Evolutionary conservation across 2,329 filamentous ascomycete genomes (phyloP).

Genomic region (Ceratocystis colombiana): DNA sequence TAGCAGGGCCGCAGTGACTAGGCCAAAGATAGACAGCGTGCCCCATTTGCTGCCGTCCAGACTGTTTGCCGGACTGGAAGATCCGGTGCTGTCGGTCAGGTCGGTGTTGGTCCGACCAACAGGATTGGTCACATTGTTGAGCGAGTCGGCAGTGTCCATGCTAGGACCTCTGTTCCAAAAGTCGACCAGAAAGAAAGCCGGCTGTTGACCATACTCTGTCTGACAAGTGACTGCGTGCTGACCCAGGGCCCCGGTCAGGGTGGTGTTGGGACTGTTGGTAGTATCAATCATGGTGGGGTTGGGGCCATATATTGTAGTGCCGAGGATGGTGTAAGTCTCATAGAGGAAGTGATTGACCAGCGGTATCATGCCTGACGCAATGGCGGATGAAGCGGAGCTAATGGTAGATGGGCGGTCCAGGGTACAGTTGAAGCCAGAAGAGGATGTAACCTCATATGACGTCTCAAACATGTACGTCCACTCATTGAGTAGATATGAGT

Average conservation of each 20-base stretch:
- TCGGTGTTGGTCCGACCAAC: constrained; percentile 22
- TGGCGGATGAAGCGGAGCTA: constrained; percentile 41
- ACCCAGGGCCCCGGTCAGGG: constrained; percentile 44
- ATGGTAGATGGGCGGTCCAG: constrained; percentile 53
- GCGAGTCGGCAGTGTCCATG: constrained; percentile 55
- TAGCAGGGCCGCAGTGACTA: constrained; percentile 2
- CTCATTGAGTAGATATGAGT: constrained; percentile 53
- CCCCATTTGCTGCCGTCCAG: not conserved
- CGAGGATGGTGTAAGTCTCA: constrained; percentile 36
- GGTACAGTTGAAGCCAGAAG: constrained; percentile 60
- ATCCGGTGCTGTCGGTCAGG: constrained; percentile 18
- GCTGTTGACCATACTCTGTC: constrained; percentile 49
- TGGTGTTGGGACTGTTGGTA: constrained; percentile 55
- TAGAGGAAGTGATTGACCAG: constrained; percentile 77
- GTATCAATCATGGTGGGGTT: constrained; percentile 49
- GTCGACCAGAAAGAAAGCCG: constrained; percentile 69
- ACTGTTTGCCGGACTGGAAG: not conserved
- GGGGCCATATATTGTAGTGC: constrained; percentile 51
- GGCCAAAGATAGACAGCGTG: constrained; percentile 12
- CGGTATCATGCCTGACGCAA: constrained; percentile 52
- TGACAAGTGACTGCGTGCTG: constrained; percentile 46
- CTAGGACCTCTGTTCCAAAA: constrained; percentile 66
- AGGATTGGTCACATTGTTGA: constrained; percentile 43
- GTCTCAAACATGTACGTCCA: constrained; percentile 65
- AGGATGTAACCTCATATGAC: constrained; percentile 51